Evolutionary conservation across 2,329 filamentous ascomycete species (phyloP), one percentile per base, ranked within the genome.

Genomic region (Scedosporium apiospermum): DNA sequence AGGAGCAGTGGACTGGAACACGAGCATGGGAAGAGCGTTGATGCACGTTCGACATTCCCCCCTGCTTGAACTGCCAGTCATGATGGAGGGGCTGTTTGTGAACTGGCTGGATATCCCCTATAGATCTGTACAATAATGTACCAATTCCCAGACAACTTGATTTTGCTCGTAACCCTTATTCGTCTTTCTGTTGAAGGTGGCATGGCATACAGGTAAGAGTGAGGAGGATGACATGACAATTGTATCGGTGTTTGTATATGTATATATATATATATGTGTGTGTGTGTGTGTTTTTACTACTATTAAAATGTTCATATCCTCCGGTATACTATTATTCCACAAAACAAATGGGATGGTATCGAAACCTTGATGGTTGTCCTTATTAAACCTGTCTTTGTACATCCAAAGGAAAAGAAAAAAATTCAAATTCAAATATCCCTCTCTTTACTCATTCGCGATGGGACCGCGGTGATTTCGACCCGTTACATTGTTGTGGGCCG

Each of bases 51-150:
- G 34, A 4, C 10, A 12, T 38, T 38, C 34, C 12, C 12, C 10
- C 34, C 1, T 38, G 9, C 34, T 38, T 4, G 34, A 14, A 14
- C 10, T 38, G 34, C 12, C 34, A 38, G 34, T 38, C 34, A 10
- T 38, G 34, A 6, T 12, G 34, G 34, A 38, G 34, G 46, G 46
- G 46, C 46, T 51, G 46, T 51, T 51, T 18, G 6, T 21, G 9
- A 23, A 60, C 71, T 68, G 69, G 41, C 51, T 58, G 38, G 42
- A 23, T 63, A 59, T 62, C 49, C 58, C 61, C 53, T 62, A 63
- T 51, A 51, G 46, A 51, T 51, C 46, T 51, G 46, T 51, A 51
- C 46, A 51, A 51, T 51, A 51, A 51, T 51, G 46, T 18, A 18
- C 46, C 46, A 23, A 51, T 51, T 23, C 46, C 14, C 46, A 51